Base-by-base conservation (phyloP, 108 stramenopile genomes). In the Cyclotella kingstonii region DNA sequence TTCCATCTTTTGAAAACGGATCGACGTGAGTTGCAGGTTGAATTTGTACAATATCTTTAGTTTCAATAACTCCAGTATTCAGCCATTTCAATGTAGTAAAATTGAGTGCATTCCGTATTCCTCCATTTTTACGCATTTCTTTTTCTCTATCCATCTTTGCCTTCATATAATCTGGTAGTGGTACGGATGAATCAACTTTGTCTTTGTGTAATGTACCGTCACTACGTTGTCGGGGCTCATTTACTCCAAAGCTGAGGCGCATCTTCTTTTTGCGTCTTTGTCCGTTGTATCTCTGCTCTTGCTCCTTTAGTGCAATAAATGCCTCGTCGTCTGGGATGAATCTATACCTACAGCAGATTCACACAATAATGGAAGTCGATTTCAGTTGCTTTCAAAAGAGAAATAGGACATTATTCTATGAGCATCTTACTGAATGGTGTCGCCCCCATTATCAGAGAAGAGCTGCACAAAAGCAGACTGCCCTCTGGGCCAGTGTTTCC, bases 11-110 rank as follows among this genome's bases (percentile, higher is more conserved):
- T 5, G 79, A 68, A 33, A 85, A 79, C 1, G 90, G 89, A 68
- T 94, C 93, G 17, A 77, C 29, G 31, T 93, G 82, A 15, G 44
- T 59, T 0, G 89, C 95, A 7, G 89, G 85, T 57, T 93, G 91
- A 26, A 96, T 87, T 19, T 86, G 86, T 21, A 93, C 71, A 27
- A 96, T 76, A 48, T 90, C 86, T 9, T 63, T 42, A 10, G 84
- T 76, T 41, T 68, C 54, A 52, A 93, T 53, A 4, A 41, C 36
- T 3, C 89, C 90, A 26, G 73, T 60, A 38, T 83, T 73, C 39
- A 45, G 75, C 77, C 41, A 78, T 5, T 53, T 83, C 63, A 38
- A 40, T 7, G 58, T 14, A 15, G 25, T 47, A 34, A 62, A 47
- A 26, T 70, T 40, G 10, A 81, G 49, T 8, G 88, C 52, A 46